phyloP scores from a whole-genome alignment of 2,329 filamentous ascomycete species.

The Diplodia seriata region DNA sequence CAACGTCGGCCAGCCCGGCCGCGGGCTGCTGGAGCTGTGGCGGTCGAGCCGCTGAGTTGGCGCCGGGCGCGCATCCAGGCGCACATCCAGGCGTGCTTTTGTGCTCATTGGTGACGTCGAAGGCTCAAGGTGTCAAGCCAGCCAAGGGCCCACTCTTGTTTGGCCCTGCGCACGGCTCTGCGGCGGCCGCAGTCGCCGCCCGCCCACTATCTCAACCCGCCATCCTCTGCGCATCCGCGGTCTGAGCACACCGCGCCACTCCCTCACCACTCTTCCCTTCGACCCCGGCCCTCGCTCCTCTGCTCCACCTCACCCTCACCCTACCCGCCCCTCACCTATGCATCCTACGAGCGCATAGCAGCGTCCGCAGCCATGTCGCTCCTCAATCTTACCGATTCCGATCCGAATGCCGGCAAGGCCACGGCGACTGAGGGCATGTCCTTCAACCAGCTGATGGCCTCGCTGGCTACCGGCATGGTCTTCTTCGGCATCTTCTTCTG shows the following conservation, averaged over 20 bases:
- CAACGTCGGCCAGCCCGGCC: neutral
- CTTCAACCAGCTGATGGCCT: conserved; percentile 28
- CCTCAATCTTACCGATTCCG: conserved; percentile 3
- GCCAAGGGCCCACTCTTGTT: conserved; percentile 24
- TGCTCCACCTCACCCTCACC: neutral
- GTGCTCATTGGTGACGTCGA: conserved; percentile 16
- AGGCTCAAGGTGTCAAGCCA: conserved; percentile 5
- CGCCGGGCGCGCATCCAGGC: neutral
- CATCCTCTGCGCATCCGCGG: neutral
- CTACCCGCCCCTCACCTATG: neutral
- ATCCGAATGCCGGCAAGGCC: conserved; percentile 24
- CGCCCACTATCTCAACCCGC: neutral
- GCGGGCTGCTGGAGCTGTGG: neutral
- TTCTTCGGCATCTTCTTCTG: conserved; percentile 26
- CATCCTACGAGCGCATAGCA: conserved; percentile 13
- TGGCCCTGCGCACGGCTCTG: conserved; percentile 12
- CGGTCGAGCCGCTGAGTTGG: conserved; percentile 6
- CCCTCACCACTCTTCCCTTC: neutral
- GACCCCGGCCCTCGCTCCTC: neutral
- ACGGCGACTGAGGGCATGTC: conserved; percentile 21
- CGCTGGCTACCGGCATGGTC: conserved; percentile 20
- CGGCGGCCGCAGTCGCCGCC: conserved; percentile 11
- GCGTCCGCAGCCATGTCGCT: conserved; percentile 14
- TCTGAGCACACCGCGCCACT: neutral
- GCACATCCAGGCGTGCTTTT: neutral